Base-by-base conservation (phyloP, 73 alveolate genomes). In the Loxodes magnus region DNA sequence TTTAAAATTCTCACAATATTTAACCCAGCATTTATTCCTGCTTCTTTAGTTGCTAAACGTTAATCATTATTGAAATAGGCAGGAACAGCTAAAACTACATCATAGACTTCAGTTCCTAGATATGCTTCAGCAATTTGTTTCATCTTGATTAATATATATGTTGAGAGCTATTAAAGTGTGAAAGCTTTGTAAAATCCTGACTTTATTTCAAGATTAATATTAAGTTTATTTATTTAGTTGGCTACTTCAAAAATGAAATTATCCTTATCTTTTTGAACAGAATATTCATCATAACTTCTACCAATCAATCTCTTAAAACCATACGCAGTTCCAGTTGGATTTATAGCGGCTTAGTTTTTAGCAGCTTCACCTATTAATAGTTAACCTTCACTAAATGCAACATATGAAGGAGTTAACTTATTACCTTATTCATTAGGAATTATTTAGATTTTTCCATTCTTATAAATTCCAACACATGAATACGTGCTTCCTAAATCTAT, bases 311-410 rank as follows among this genome's bases (percentile, higher is more conserved):
- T 73, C 59, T 83, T 83, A 19, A 74, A 66, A 46, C 57, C 89
- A 73, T 43, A 65, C 50, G 73, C 74, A 30, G 93, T 59, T 60
- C 77, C 84, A 24, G 43, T 43, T 27, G 97, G 94, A 56, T 79
- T 87, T 60, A 77, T 68, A 6, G 90, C 85, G 7, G 90, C 90
- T 73, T 92, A 87, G 31, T 66, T 74, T 77, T 80, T 89, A 26
- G 96, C 97, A 14, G 94, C 93, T 53, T 92, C 99, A 14, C 99
- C 99, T 1, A 82, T 70, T 29, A 77, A 78, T 43, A 93, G 69
- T 68, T 88, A 96, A 2, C 64, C 86, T 0, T 84, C 97, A 12
- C 96, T 84, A 64, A 88, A 88, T 10, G 95, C 96, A 24, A 88
- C 98, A 48, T 84, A 84, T 4, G 95, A 79, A 0, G 97, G 98